phyloP scores from a whole-genome alignment of 371 early-diverging fungal genomes.

The Circinella minor region DNA sequence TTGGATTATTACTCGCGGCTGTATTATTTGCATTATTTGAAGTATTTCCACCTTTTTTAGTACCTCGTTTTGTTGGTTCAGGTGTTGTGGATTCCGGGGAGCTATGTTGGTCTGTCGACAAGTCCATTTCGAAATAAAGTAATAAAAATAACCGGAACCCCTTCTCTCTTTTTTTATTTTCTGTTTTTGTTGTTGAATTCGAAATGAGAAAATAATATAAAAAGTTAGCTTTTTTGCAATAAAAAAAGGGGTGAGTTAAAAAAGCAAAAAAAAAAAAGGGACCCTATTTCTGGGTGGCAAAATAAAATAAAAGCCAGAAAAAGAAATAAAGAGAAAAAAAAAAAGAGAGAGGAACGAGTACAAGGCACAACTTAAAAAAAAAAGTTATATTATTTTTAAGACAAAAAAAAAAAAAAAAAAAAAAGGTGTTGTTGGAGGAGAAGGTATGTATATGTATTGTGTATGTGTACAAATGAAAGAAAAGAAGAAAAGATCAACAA shows the following conservation, averaged over 20 bases:
- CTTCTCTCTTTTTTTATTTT: too few species aligned
- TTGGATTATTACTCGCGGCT: slow-evolving; percentile 14
- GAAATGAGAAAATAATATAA: background rate
- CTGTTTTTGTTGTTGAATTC: background rate
- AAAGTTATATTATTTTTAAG: too few species aligned
- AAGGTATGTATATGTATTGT: background rate
- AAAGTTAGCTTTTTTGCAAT: background rate
- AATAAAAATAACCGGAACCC: background rate
- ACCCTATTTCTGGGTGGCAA: slow-evolving; percentile 6
- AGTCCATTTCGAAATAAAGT: slow-evolving; percentile 1
- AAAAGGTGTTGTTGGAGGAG: background rate
- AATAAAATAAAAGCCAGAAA: slow-evolving; percentile 1
- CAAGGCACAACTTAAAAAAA: background rate
- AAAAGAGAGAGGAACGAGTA: slow-evolving; percentile 4
- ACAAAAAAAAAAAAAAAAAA: background rate
- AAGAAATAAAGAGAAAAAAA: background rate
- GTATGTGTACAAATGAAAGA: background rate
- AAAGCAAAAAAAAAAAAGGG: background rate
- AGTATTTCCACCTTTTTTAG: slow-evolving; percentile 8
- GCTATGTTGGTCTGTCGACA: slow-evolving; percentile 13
- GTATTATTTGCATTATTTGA: background rate
- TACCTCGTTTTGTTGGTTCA: slow-evolving; percentile 8
- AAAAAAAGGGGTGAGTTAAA: background rate
- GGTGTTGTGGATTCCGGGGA: slow-evolving; percentile 20
- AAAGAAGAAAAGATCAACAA: slow-evolving; percentile 6